Conservation (phyloP, 805 yeast species). For the Candida hispaniensis region DNA sequence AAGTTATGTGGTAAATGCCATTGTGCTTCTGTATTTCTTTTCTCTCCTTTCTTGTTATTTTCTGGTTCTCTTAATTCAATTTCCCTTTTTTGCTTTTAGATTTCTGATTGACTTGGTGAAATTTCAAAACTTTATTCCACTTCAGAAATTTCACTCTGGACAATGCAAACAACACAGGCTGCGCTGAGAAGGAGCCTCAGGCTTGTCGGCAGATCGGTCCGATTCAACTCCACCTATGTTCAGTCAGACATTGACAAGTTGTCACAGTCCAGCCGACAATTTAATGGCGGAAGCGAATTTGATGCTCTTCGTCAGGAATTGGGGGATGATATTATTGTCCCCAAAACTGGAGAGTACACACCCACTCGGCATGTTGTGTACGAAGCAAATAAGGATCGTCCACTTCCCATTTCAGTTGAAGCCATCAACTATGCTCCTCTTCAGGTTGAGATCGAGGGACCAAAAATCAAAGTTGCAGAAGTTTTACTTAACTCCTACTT, state of each 20-base stretch:
- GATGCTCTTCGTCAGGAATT: slow-evolving; percentile 14
- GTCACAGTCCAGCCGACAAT: slow-evolving; percentile 10
- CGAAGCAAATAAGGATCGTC: slow-evolving; percentile 32
- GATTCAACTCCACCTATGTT: slow-evolving; percentile 14
- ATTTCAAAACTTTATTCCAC: too few species aligned
- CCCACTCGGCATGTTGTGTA: slow-evolving; percentile 12
- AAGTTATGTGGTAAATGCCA: too few species aligned
- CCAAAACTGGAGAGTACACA: slow-evolving; percentile 5
- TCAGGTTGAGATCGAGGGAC: slow-evolving; percentile 11
- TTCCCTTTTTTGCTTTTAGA: too few species aligned
- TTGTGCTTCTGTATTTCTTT: too few species aligned
- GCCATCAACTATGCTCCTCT: slow-evolving; percentile 72
- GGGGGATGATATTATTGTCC: slow-evolving; percentile 13
- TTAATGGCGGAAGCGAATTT: slow-evolving; percentile 9
- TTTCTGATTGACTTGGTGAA: too few species aligned
- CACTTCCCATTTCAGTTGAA: slow-evolving; percentile 77
- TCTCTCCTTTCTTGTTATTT: too few species aligned
- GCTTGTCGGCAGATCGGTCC: too few species aligned
- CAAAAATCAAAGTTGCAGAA: slow-evolving; percentile 20
- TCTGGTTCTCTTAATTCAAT: too few species aligned
- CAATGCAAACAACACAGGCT: too few species aligned
- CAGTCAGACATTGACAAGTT: slow-evolving; percentile 14
- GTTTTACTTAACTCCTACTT: slow-evolving; percentile 29
- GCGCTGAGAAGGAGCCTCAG: too few species aligned
- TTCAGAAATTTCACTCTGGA: too few species aligned